phyloP scores from a whole-genome alignment of 139 green algal species.

The Chlorella sp. region DNA sequence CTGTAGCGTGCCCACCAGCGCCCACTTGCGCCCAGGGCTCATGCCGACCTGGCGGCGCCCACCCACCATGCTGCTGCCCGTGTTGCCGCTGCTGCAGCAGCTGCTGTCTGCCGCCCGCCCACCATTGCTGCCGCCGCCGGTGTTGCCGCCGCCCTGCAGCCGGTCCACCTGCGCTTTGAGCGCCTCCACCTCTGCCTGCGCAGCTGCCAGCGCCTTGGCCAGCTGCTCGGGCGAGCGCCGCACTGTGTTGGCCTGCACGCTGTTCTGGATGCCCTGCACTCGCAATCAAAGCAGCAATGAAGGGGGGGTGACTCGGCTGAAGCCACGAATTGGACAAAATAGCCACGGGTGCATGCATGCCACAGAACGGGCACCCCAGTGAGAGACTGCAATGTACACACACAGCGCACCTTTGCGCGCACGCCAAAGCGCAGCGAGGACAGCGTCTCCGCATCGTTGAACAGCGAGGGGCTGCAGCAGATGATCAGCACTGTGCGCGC shows the following conservation, averaged over 20 bases:
- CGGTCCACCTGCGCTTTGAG: conserved; percentile 9
- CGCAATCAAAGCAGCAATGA: too few species aligned
- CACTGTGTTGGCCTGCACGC: conserved; percentile 18
- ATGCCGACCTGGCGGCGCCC: background rate
- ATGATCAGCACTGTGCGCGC: conserved; percentile 82
- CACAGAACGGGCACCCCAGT: too few species aligned
- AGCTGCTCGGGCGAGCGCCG: conserved; percentile 31
- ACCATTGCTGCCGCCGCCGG: background rate
- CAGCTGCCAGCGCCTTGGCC: conserved; percentile 7
- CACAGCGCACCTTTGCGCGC: conserved; percentile 60
- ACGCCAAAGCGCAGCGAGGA: conserved; percentile 74
- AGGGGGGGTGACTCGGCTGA: too few species aligned
- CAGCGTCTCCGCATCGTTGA: conserved; percentile 82
- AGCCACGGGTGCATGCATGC: too few species aligned
- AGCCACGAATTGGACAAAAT: too few species aligned
- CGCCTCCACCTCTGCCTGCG: conserved; percentile 17
- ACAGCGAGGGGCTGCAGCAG: conserved; percentile 72
- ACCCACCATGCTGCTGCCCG: background rate
- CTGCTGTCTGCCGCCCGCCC: background rate
- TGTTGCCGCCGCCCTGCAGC: background rate
- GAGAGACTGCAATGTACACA: too few species aligned
- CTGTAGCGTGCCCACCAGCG: conserved; percentile 31
- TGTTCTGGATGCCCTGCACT: conserved; percentile 42
- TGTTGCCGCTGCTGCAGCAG: background rate
- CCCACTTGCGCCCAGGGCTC: background rate